Percentiles rank a stretch among this genome's conserved stretches.
Conservation (phyloP, 371 early-diverging fungal species). For the Rhizopus sp. region DNA sequence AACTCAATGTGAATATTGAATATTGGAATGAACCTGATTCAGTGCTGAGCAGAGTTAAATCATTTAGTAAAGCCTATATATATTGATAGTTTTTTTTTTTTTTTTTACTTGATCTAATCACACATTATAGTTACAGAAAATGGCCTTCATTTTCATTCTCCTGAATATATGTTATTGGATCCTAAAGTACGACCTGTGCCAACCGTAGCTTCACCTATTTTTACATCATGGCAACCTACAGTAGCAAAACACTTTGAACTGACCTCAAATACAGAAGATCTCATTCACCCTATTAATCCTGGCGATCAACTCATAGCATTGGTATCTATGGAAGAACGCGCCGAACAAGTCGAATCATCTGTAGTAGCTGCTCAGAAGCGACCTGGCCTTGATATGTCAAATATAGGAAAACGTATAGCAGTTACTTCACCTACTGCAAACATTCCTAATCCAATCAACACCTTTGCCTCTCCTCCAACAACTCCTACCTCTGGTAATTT, state of each 20-base stretch:
- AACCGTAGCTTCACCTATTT: conserved; percentile 2
- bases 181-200: conserved; percentile 15
- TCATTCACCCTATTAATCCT: background rate
- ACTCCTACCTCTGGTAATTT: conserved; percentile 7
- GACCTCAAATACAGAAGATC: conserved; percentile 5
- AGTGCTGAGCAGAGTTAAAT: background rate
- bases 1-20: conserved; percentile 23
- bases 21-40: conserved; percentile 5
- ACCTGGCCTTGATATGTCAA: conserved; percentile 16
- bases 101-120: background rate
- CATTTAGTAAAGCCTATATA: background rate
- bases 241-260: conserved; percentile 9
- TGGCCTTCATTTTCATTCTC: conserved; percentile 22
- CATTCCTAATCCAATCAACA: conserved; percentile 12
- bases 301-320: conserved; percentile 4
- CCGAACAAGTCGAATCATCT: conserved; percentile 17
- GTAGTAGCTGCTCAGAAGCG: conserved; percentile 19
- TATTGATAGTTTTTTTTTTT: background rate
- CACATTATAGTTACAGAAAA: conserved; percentile 11
- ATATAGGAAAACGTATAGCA: conserved; percentile 13
- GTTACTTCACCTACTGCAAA: conserved; percentile 10
- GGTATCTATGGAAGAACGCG: conserved; percentile 16
- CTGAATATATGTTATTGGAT: conserved; percentile 20
- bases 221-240: conserved; percentile 13
- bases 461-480: conserved; percentile 2